These are phyloP conservation scores for Epichloe gansuensis DNA, from an alignment of 2,329 filamentous ascomycete species.

Conservation along the genomic window DNA sequence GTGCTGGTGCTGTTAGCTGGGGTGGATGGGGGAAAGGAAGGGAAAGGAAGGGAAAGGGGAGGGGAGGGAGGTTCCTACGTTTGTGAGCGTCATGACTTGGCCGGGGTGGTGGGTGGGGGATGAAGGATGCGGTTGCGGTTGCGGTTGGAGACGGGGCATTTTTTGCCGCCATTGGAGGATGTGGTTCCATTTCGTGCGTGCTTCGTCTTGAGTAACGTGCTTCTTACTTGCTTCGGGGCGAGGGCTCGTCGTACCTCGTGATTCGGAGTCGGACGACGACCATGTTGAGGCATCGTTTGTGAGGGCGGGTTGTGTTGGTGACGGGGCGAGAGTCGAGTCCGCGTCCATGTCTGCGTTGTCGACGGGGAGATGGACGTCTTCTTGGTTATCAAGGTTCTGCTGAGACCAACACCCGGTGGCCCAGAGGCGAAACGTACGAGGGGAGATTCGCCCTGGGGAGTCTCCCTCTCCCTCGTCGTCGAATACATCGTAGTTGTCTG, in stretches of 20 bases:
- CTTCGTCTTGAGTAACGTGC: neutral
- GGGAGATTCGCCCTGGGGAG: conserved; percentile 26
- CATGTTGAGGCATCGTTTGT: too few species aligned
- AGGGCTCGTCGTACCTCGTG: neutral
- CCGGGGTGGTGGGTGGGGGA: neutral
- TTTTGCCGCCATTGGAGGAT: conserved; percentile 1
- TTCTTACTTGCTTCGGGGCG: neutral
- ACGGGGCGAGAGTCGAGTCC: neutral
- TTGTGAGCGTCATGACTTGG: conserved; percentile 5
- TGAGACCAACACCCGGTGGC: conserved; percentile 16
- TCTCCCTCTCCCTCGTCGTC: conserved; percentile 26
- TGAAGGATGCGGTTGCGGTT: neutral
- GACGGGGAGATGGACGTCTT: neutral
- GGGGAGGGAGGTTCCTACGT: conserved; percentile 6
- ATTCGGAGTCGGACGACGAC: too few species aligned
- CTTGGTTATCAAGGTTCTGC: too few species aligned
- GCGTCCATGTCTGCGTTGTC: too few species aligned
- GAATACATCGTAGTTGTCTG: conserved; percentile 18
- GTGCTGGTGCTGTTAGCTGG: conserved; percentile 8
- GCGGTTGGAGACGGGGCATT: neutral
- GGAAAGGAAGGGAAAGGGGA: neutral
- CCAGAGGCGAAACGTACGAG: conserved; percentile 28
- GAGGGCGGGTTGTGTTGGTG: neutral
- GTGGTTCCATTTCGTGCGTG: neutral
- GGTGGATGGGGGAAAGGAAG: neutral